A percentile compares a stretch with the other conserved stretches of the same genome.
These are phyloP conservation scores for Garcia nutans DNA, from an alignment of 345 rosid species.

Conservation along the genomic window DNA sequence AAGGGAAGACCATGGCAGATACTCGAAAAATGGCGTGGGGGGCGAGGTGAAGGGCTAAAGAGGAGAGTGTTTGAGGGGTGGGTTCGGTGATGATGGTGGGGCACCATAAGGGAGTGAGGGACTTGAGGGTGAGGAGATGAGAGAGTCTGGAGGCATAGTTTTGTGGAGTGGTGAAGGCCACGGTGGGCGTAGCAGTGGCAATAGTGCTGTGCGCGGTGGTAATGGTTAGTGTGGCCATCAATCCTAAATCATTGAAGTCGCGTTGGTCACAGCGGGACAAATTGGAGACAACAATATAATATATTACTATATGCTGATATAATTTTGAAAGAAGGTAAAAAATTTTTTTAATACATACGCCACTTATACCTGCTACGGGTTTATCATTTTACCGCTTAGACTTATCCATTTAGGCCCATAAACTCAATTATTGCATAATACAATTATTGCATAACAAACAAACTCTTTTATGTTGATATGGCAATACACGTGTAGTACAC, in stretches of 20 bases:
- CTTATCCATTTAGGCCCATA: too few species aligned
- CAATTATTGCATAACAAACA: too few species aligned
- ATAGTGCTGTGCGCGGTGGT: neutral
- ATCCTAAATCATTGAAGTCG: neutral
- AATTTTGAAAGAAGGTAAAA: too few species aligned
- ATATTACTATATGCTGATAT: too few species aligned
- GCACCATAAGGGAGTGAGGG: conserved; percentile 51
- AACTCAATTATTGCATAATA: too few species aligned
- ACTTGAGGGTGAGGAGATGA: conserved; percentile 37
- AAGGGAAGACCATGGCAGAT: conserved; percentile 55
- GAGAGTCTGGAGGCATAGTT: conserved; percentile 51
- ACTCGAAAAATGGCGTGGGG: conserved; percentile 37
- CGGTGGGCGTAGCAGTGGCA: conserved; percentile 29
- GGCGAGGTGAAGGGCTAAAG: conserved; percentile 34
- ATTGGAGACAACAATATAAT: too few species aligned
- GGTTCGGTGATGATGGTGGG: conserved; percentile 49
- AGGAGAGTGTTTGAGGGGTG: conserved; percentile 36
- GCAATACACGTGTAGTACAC: too few species aligned
- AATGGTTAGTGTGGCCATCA: neutral
- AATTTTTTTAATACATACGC: too few species aligned
- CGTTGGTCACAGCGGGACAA: too few species aligned
- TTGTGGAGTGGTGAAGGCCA: conserved; percentile 54
- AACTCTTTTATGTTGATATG: too few species aligned
- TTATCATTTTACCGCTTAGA: too few species aligned
- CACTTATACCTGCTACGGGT: too few species aligned